Percentiles rank a stretch among this genome's conserved stretches.
Evolutionary conservation across 2,329 filamentous ascomycete genomes (phyloP).

Genomic region (Daldinia sp.): DNA sequence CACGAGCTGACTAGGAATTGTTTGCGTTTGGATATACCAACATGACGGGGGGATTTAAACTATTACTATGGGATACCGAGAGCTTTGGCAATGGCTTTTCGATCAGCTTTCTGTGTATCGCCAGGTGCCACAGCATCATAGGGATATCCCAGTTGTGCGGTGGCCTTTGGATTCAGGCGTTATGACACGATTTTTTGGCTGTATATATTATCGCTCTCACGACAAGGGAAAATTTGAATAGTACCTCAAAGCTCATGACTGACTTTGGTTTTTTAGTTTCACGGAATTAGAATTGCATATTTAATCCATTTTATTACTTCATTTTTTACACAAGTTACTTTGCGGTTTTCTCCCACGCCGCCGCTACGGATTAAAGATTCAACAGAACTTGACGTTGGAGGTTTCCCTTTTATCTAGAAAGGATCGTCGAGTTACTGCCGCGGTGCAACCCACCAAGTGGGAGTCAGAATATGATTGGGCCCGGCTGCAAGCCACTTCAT

Average conservation of each 20-base stretch:
- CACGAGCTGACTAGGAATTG: conserved; percentile 6
- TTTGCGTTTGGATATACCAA: conserved; percentile 32
- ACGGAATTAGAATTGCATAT: background rate
- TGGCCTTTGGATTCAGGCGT: conserved; percentile 16
- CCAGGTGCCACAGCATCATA: conserved; percentile 3
- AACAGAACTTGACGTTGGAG: conserved; percentile 14
- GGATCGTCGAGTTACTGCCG: background rate
- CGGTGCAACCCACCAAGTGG: conserved; percentile 6
- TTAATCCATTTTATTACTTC: background rate
- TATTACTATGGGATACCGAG: conserved; percentile 11
- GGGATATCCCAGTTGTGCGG: conserved; percentile 4
- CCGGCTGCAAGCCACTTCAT: conserved; percentile 4
- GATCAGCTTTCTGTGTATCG: conserved; percentile 11
- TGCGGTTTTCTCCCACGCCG: background rate
- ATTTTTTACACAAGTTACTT: background rate
- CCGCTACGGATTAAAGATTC: background rate
- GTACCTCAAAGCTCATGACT: background rate
- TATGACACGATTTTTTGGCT: conserved; percentile 21
- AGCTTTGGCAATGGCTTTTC: conserved; percentile 25
- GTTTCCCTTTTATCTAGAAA: background rate
- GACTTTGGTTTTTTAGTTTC: background rate
- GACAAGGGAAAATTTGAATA: conserved; percentile 14
- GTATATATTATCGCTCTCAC: conserved; percentile 32
- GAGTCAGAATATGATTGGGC: conserved; percentile 24
- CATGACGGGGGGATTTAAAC: conserved; percentile 3